Evolutionary conservation across 306 rosid genomes (phyloP), one percentile per base, ranked within the genome.

Genomic region (Casuarina glauca): DNA sequence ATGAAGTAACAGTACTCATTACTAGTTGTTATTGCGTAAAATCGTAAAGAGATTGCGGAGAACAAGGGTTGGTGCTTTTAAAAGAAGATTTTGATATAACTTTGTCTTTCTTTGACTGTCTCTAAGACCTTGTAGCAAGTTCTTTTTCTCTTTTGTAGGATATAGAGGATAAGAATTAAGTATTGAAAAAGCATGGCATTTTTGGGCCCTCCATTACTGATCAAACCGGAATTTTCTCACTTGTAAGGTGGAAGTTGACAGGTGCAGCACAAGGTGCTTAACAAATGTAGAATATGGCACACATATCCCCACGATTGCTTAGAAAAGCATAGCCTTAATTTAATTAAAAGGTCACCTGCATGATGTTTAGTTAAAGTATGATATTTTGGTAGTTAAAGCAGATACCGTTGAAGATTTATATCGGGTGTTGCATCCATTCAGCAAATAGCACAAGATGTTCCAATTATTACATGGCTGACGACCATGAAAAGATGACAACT

Each of bases 301-400:
- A 55, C 32, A 39, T 5, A 62, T 49, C 70, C 53, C 63, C 70
- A 46, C 71, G 66, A 80, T 46, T 1, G 26, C 16, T 76, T 60
- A 50, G 13, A 2, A 48, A 36, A 38, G 43, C 35, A 6, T 36
- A 5, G 44, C 11, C 4, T 53, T 43, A 13, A n/a, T 9, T 8
- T 62, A 49, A 54, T 42, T 72, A 42, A 79, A 49, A 61, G 55
- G 6, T 70, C 39, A 35, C 2, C 49, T 13, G 7, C 39, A 26
- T 55, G 38, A 74, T 49, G 73, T 49, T 77, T 57, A 64, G 71
- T 26, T 77, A 61, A 84, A 80, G 57, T 36, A 78, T 9, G 81
- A 42, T 82, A 73, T 74, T 66, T 79, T 70, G 86, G 84, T 72
- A 68, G 82, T 82, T 83, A 82, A 84, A 85, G 87, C 46, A 69